phyloP scores from a whole-genome alignment of 1,284 basidiomycete species.

The Schizophyllum commune region DNA sequence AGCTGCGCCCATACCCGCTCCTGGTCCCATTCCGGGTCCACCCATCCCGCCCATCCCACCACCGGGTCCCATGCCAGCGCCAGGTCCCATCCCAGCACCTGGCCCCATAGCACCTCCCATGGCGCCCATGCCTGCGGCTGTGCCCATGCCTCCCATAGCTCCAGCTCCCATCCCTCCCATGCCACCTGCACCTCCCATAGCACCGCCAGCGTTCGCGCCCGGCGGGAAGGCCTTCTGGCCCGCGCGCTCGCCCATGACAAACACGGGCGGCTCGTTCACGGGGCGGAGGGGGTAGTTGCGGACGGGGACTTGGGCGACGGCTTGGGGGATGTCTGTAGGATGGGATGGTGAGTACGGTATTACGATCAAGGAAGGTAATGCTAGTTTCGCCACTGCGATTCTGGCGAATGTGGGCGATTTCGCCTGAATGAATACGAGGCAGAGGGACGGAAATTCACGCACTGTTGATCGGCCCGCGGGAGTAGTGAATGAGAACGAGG shows the following conservation, averaged over 20 bases:
- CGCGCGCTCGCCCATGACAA: conserved; percentile 58
- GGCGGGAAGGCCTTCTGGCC: conserved; percentile 53
- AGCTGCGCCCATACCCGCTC: conserved; percentile 10
- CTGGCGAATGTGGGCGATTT: too few relatives aligned
- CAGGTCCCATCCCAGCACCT: conserved; percentile 15
- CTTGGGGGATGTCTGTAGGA: conserved; percentile 48
- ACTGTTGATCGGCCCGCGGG: conserved; percentile 53
- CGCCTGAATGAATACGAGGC: too few relatives aligned
- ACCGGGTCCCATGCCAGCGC: conserved; percentile 11
- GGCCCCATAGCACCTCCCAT: neutral
- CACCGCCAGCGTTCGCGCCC: conserved; percentile 21
- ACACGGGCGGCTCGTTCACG: conserved; percentile 56
- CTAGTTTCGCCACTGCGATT: too few relatives aligned
- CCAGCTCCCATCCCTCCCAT: neutral
- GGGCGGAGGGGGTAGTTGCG: conserved; percentile 62
- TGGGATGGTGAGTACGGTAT: neutral
- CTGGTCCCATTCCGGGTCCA: neutral
- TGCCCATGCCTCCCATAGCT: neutral
- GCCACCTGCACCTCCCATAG: too few relatives aligned
- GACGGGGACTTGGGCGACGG: conserved; percentile 47
- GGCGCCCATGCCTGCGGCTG: neutral
- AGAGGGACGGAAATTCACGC: too few relatives aligned
- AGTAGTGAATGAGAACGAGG: conserved; percentile 66
- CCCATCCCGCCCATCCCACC: conserved; percentile 2
- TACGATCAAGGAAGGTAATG: too few relatives aligned